phyloP scores from a whole-genome alignment of 2,329 filamentous ascomycete genomes.

The Pestalotiopsis sp. region DNA sequence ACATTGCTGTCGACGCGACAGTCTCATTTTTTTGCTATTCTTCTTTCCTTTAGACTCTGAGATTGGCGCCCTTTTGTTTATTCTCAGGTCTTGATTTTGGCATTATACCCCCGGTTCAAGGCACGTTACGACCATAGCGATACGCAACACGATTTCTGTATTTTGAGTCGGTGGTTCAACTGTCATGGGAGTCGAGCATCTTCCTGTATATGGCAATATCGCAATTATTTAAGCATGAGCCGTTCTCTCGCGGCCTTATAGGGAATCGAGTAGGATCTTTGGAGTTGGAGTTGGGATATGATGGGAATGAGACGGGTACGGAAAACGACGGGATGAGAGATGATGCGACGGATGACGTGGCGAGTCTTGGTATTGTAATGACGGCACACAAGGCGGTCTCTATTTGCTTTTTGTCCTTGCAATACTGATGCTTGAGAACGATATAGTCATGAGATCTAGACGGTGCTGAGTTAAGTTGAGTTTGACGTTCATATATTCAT shows the following conservation, averaged over 20 bases:
- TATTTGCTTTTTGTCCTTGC: background rate
- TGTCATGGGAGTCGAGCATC: background rate
- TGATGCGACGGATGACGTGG: background rate
- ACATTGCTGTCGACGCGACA: background rate
- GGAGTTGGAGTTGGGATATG: background rate
- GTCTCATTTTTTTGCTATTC: conserved; percentile 4
- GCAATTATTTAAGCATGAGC: background rate
- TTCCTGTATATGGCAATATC: background rate
- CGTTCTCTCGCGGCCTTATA: background rate
- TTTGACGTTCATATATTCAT: background rate
- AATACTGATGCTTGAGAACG: background rate
- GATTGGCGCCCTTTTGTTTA: background rate
- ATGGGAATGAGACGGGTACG: background rate
- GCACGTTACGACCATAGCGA: conserved; percentile 7
- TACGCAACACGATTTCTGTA: conserved; percentile 2
- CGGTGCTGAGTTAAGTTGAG: background rate
- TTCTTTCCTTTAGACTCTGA: background rate
- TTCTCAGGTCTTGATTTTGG: conserved; percentile 16
- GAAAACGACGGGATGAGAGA: background rate
- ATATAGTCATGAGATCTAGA: background rate
- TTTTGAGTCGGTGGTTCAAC: background rate
- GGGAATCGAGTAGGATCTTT: background rate
- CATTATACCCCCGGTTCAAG: conserved; percentile 18
- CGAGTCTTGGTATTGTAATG: background rate
- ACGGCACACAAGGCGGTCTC: background rate